Evolutionary conservation across 2,329 filamentous ascomycete species (phyloP), one percentile per base, ranked within the genome.

Genomic region (Fusarium aywerte): DNA sequence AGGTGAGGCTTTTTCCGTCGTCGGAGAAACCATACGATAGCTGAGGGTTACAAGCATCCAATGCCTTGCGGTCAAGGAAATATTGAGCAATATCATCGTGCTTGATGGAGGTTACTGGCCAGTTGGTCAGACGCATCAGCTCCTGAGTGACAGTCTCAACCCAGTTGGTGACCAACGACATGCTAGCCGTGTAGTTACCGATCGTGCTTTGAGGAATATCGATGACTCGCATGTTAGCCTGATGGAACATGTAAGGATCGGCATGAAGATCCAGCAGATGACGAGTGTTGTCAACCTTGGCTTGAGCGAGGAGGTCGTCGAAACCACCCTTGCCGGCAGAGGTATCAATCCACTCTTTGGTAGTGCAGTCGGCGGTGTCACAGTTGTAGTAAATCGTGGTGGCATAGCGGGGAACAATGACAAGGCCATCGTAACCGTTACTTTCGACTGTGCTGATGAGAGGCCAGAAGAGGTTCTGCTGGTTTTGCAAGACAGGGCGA

Each of bases 351-450:
- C 64, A 67, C 27, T 67, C 64, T 16, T 55, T 44, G 10, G 58
- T 62, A n/a, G 57, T 62, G 33, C 64, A 67, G 39, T 56, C 62
- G 1, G 58, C 58, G 6, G 49, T 66, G 11, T 58, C 57, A 40
- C 65, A 68, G 40, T 68, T 68, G 48, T 64, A 67, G 64, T 67
- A 67, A 25, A 67, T 68, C 5, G 63, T 62, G 18, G 65, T 68
- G 2, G 65, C 56, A 29, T 44, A 68, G 5, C 65, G 65, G 21
- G 65, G 65, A 20, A 65, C 15, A 13, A 68, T 56, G 11, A 56
- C 54, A 0, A 68, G 36, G 4, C 63, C 63, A 7, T 52, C 53
- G 23, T 68, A 68, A 4, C 65, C 65, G 18, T 68, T 68, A 15
- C 21, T 47, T 2, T 54, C 63, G 8, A 68, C 63, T 16, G 49